Evolutionary conservation across 2,329 filamentous ascomycete genomes (phyloP).

Genomic region (Chalaropsis thielavioides): DNA sequence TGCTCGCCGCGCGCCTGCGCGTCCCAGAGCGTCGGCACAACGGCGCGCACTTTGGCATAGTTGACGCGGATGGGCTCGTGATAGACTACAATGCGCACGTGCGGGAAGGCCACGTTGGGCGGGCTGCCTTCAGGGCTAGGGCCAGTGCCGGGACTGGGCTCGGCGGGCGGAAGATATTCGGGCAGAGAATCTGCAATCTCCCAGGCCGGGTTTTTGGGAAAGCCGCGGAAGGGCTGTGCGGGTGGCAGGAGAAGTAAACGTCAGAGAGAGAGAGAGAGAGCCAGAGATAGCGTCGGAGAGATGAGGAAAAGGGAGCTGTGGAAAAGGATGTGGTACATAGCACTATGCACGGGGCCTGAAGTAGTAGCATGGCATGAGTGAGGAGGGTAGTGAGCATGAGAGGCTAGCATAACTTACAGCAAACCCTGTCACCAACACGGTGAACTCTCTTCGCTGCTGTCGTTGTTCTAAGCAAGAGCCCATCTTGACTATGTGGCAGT

Average conservation of each 20-base stretch:
- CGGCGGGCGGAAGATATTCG: constrained; percentile 38
- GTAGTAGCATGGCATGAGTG: neutral
- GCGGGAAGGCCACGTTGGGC: constrained; percentile 17
- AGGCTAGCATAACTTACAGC: constrained; percentile 31
- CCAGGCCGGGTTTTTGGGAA: constrained; percentile 65
- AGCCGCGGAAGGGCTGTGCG: constrained; percentile 57
- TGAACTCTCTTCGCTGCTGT: constrained; percentile 32
- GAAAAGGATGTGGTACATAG: neutral
- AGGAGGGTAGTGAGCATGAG: neutral
- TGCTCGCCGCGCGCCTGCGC: constrained; percentile 22
- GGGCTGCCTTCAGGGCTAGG: constrained; percentile 10
- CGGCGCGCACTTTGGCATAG: constrained; percentile 49
- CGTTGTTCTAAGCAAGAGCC: constrained; percentile 21
- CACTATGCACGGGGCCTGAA: neutral
- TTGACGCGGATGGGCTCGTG: constrained; percentile 54
- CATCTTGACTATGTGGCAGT: neutral
- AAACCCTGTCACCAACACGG: constrained; percentile 47
- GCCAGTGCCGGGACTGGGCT: constrained; percentile 19
- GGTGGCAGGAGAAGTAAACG: constrained; percentile 18
- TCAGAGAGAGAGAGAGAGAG: neutral
- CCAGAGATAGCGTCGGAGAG: neutral
- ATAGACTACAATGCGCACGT: constrained; percentile 50
- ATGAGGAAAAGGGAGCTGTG: neutral
- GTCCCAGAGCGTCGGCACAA: constrained; percentile 51
- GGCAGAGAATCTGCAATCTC: constrained; percentile 61